Base-by-base conservation (phyloP, 176 grass and related monocot genomes). In the Hordeum vulgare region DNA sequence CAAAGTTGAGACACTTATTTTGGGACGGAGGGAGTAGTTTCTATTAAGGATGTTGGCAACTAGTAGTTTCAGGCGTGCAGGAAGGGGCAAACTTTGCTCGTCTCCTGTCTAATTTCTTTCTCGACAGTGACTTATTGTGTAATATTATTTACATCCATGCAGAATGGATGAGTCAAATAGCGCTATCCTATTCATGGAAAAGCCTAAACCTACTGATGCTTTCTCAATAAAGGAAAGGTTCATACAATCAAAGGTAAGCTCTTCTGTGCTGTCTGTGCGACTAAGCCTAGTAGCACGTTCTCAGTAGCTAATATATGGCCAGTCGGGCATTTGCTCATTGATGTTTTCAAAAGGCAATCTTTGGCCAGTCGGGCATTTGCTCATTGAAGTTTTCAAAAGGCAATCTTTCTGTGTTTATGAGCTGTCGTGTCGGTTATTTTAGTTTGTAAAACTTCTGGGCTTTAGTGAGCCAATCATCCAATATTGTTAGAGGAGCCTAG, bases 221-320 rank as follows among this genome's bases (percentile, higher is more conserved):
- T 88, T 95, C 83, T 83, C 87, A 74, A 98, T 83, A 94, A 98
- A 98, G 69, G 96, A 98, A 81, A 91, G 90, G 84, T 98, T 90
- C 80, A 98, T 98, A 78, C 93, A 95, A 93, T 66, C 83, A 57
- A 98, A 98, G 91, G 96, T 94, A 95, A 84, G 45, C 17, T 89
- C 83, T 76, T 78, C 7, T 82, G 25, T 76, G 28, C 31, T 68
- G 31, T 28, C 45, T 72, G 71, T 72, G n/a, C 66, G 64, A 17
- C 28, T 86, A 62, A 71, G 24, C 33, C 61, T 76, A 73, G 39
- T 65, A 41, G 23, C 69, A 18, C 25, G 63, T 89, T 82, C 78
- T 81, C 42, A 40, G 45, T 13, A 71, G 65, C 47, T 63, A 63
- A 53, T 69, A 13, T 81, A 25, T 85, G 39, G 6, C 23, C 15